Evolutionary conservation across 208 protist genomes (phyloP).

Genomic region (Leishmania guyanensis): DNA sequence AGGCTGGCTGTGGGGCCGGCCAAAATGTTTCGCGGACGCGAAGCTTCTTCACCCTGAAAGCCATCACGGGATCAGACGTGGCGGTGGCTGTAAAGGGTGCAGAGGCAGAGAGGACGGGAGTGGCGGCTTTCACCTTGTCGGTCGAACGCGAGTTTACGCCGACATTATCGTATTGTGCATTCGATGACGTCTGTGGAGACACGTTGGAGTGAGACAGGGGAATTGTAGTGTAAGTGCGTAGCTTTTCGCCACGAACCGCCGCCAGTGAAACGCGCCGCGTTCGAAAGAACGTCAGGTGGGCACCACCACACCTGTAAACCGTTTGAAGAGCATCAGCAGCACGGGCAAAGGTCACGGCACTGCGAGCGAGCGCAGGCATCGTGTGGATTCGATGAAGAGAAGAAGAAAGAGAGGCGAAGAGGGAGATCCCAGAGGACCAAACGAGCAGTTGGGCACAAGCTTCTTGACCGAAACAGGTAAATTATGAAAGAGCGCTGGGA

Average conservation of each 20-base stretch:
- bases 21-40: constrained; percentile 5
- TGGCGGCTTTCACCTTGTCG: not conserved
- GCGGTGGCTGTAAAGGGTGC: not conserved
- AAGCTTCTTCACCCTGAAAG: not conserved
- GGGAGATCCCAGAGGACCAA: not conserved
- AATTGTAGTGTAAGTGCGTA: constrained; percentile 28
- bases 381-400: not conserved
- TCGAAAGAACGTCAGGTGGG: not conserved
- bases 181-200: not conserved
- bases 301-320: not conserved
- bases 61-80: not conserved
- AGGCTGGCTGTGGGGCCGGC: constrained; percentile 5
- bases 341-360: not conserved
- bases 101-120: not conserved
- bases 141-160: too few relatives aligned
- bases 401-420: not conserved
- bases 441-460: not conserved
- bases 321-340: not conserved
- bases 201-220: constrained; percentile 3
- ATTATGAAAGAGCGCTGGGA: not conserved
- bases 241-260: not conserved
- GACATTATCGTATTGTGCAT: not conserved
- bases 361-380: not conserved
- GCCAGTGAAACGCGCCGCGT: not conserved
- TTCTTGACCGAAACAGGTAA: not conserved